Evolutionary conservation across 805 yeast species (phyloP).

Genomic region (Wickerhamomyces canadensis): DNA sequence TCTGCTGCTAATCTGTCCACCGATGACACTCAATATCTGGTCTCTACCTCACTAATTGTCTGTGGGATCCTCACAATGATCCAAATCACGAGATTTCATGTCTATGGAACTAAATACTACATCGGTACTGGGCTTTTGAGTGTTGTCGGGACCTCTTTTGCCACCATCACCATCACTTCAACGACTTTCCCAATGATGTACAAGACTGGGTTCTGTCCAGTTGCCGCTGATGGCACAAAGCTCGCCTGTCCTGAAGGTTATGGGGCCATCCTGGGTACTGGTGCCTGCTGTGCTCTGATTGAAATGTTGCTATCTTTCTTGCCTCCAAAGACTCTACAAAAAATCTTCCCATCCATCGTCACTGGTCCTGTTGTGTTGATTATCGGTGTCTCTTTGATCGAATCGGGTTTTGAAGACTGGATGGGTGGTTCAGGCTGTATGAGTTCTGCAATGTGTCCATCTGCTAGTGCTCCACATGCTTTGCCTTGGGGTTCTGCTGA

Average conservation of each 20-base stretch:
- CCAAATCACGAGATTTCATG: conserved; percentile 78
- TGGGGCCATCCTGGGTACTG: conserved; percentile 81
- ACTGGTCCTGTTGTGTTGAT: conserved; percentile 90
- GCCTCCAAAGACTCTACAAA: conserved; percentile 68
- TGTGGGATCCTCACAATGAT: conserved; percentile 66
- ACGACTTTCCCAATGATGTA: conserved; percentile 82
- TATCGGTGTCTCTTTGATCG: conserved; percentile 68
- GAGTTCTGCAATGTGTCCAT: conserved; percentile 37
- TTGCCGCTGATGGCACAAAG: conserved; percentile 53
- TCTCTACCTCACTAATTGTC: conserved; percentile 66
- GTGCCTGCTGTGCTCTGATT: conserved; percentile 68
- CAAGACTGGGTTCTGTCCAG: conserved; percentile 58
- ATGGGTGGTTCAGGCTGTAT: conserved; percentile 77
- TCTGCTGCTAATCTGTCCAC: conserved; percentile 51
- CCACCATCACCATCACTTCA: conserved; percentile 75
- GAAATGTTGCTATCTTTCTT: conserved; percentile 70
- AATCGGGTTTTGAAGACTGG: conserved; percentile 78
- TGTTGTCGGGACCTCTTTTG: conserved; percentile 88
- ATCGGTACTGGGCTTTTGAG: conserved; percentile 86
- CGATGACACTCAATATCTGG: conserved; percentile 52
- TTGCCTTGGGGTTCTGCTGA: conserved; percentile 82
- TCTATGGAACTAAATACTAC: conserved; percentile 66
- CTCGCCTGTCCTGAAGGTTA: conserved; percentile 88
- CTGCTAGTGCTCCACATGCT: conserved; percentile 44
- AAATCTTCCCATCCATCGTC: conserved; percentile 80